Evolutionary conservation across 345 rosid genomes (phyloP).

Genomic region (Luvunga scandens): DNA sequence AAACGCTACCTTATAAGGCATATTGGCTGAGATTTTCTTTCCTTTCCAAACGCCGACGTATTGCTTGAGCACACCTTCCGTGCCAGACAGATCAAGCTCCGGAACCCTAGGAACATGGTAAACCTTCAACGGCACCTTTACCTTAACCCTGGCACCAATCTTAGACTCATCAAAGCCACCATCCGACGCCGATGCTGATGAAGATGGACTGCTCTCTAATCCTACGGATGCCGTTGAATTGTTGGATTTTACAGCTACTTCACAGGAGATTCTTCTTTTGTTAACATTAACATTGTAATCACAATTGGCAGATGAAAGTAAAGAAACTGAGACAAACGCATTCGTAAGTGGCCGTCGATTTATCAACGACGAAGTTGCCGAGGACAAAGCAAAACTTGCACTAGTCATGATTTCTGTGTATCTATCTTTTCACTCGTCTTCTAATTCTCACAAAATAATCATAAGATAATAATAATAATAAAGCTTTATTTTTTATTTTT

Average conservation of each 20-base stretch:
- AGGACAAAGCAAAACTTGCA: slow-evolving; percentile 22
- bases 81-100: slow-evolving; percentile 70
- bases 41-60: slow-evolving; percentile 73
- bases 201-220: slow-evolving; percentile 21
- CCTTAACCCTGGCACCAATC: slow-evolving; percentile 70
- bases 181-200: slow-evolving; percentile 18
- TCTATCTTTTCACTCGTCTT: not conserved
- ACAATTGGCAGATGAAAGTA: not conserved
- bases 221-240: slow-evolving; percentile 18
- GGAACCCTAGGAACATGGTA: slow-evolving; percentile 80
- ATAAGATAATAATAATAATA: not conserved
- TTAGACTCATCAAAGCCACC: slow-evolving; percentile 21
- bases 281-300: not conserved
- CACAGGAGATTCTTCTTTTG: slow-evolving; percentile 34
- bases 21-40: slow-evolving; percentile 71
- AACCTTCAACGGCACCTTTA: slow-evolving; percentile 74
- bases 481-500: too few relatives aligned
- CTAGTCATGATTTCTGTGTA: slow-evolving; percentile 18
- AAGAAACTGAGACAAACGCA: slow-evolving; percentile 7
- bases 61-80: slow-evolving; percentile 80
- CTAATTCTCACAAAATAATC: not conserved
- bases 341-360: slow-evolving; percentile 7
- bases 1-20: slow-evolving; percentile 82
- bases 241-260: slow-evolving; percentile 34
- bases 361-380: slow-evolving; percentile 16